Evolutionary conservation across 176 grass and related monocot species (phyloP).

Genomic region (Tillandsia leiboldiana): DNA sequence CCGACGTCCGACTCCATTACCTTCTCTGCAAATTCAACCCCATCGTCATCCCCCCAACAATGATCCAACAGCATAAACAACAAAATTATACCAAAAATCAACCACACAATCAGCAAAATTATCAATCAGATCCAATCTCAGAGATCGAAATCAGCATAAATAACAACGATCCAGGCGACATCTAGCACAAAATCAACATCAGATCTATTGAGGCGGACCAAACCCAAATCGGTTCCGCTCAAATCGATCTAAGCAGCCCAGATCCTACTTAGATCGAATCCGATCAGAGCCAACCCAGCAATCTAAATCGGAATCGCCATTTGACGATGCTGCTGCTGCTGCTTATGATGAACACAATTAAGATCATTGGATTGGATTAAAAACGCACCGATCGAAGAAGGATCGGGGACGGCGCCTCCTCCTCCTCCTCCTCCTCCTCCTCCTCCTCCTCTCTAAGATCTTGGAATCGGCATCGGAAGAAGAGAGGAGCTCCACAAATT

Average conservation of each 20-base stretch:
- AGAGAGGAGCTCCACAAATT: conserved; percentile 22
- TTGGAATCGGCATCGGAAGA: conserved; percentile 53
- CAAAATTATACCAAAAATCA: neutral
- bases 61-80: conserved; percentile 16
- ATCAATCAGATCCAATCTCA: conserved; percentile 1
- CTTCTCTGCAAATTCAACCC: conserved; percentile 14
- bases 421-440: conserved; percentile 13
- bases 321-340: conserved; percentile 20
- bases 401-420: conserved; percentile 26
- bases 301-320: neutral
- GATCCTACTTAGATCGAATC: conserved; percentile 1
- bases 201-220: neutral
- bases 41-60: conserved; percentile 8
- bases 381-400: conserved; percentile 7
- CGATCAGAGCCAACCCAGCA: neutral
- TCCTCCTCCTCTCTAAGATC: conserved; percentile 42
- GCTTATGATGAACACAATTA: conserved; percentile 16
- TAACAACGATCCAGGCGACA: neutral
- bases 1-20: conserved; percentile 67
- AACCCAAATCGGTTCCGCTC: neutral
- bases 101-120: neutral
- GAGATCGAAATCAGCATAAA: neutral
- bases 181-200: neutral
- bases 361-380: conserved; percentile 7
- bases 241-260: neutral